Evolutionary conservation across 257 asterid species (phyloP), one percentile per base, ranked within the genome.

Genomic region (Solanum neorickii): DNA sequence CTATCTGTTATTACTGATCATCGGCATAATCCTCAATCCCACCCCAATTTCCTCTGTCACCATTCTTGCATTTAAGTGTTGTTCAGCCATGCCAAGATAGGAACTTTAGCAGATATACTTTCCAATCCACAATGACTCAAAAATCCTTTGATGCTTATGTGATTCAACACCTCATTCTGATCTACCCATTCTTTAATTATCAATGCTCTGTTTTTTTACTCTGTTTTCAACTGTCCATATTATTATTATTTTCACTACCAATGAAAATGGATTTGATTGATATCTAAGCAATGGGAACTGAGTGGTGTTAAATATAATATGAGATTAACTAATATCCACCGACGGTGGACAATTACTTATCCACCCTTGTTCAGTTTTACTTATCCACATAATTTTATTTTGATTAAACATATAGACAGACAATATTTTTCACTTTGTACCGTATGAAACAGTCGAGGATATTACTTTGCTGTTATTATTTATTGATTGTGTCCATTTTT

Each of bases 21-120:
- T n/a, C 10, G 98, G 92, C 92, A 47, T 86, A 39, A 91, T 59
- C 86, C 94, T 89, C 86, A 94, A 11, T 74, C 98, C 98, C 72
- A 86, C 87, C 6, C 94, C 94, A 3, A 85, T 39, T 25, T 87
- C 95, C 87, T 95, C 95, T 80, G 75, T 92, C 87, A 93, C 93
- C 5, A 93, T 25, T 52, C 92, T 90, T 27, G 96, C 92, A 80
- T 94, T 95, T 83, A 93, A 1, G n/a, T 93, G 96, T 88, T 95
- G 97, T 76, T 93, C 98, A 65, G 98, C 97, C 91, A 94, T 20
- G 95, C 97, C 1, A 95, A 83, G 14, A 95, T 87, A 16, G 98
- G 97, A 15, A 94, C 95, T 0, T 90, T 90, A 33, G 94, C 91
- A 66, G 87, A 87, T 56, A 94, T 65, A 82, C 96, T 91, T 82